Base-by-base conservation (phyloP, 306 rosid species). In the Corylus avellana region DNA sequence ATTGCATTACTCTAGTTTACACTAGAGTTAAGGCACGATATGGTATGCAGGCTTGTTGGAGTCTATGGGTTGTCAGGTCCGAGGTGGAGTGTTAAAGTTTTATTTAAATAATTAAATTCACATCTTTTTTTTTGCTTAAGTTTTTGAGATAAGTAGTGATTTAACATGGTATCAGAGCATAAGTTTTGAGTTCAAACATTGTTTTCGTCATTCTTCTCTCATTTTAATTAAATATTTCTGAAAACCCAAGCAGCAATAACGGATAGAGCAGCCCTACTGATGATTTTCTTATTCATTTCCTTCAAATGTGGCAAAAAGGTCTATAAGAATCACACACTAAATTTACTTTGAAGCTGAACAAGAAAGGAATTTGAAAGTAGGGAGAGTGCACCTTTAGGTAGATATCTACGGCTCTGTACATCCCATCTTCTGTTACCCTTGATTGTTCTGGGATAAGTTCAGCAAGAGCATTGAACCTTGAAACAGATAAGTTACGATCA, bases 361-460 rank as follows among this genome's bases (percentile, higher is more conserved):
- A 39, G 16, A 81, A 81, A 56, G 64, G 64, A 22, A 1, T 67
- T 39, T 67, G 47, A 44, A 67, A 9, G 68, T 22, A 29, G 53
- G 53, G 46, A 64, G 64, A 49, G 10, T 22, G 85, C 76, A 96
- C 99, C 99, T 96, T 96, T 16, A 96, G 80, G 90, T 85, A 96
- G 85, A 96, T 96, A 84, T 96, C 99, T 54, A 89, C 78, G 82
- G 96, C 94, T 81, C 98, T 89, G 59, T 96, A 96, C 83, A 96
- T 96, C 35, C 96, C 98, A 85, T 93, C 99, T 82, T 96, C 98
- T 8, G 90, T 81, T 70, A 81, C 89, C 88, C 90, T 93, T 54
- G 98, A 85, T 79, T 90, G 94, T 83, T 93, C 91, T 14, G 99
- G 99, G 79, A 93, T 87, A 18, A 90, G 86, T 83, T 96, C 99